Conservation (phyloP, 2,329 filamentous ascomycete genomes). For the Endocalyx cinctus region DNA sequence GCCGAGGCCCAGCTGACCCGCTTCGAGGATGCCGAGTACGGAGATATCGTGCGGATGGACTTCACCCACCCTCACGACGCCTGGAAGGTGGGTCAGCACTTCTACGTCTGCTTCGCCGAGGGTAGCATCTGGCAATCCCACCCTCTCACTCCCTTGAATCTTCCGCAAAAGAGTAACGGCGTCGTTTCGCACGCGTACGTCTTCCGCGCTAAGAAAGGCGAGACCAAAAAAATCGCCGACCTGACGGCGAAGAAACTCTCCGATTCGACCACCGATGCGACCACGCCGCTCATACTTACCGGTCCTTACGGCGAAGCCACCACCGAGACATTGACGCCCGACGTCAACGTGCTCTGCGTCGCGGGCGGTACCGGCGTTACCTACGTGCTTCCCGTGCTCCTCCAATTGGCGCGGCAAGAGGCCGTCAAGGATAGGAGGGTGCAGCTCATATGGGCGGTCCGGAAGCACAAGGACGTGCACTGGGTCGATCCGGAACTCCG, state of each 20-base stretch:
- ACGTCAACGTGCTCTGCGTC: conserved; percentile 46
- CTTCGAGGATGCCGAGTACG: conserved; percentile 53
- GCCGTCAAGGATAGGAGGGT: conserved; percentile 37
- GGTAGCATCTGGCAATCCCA: conserved; percentile 68
- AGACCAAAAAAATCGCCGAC: conserved; percentile 51
- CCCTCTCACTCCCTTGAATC: conserved; percentile 61
- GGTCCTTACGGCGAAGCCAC: conserved; percentile 59
- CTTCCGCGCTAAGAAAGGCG: conserved; percentile 53
- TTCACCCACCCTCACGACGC: conserved; percentile 55
- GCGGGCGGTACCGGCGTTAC: conserved; percentile 57
- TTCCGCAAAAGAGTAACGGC: conserved; percentile 38
- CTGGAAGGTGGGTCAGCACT: conserved; percentile 67
- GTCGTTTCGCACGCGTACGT: conserved; percentile 50
- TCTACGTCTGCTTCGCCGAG: conserved; percentile 64
- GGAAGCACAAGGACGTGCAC: conserved; percentile 46
- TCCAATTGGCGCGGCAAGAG: conserved; percentile 30
- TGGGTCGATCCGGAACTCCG: conserved; percentile 58
- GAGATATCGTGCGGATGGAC: conserved; percentile 62
- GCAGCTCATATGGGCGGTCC: conserved; percentile 62
- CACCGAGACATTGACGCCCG: conserved; percentile 33
- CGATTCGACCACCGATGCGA: conserved; percentile 22
- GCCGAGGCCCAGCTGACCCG: conserved; percentile 45
- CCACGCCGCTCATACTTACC: conserved; percentile 54
- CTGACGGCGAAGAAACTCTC: conserved; percentile 36
- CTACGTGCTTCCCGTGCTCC: conserved; percentile 48